Evolutionary conservation across 1,284 basidiomycete species (phyloP).

Genomic region (Microbotryum silenes-acaulis): DNA sequence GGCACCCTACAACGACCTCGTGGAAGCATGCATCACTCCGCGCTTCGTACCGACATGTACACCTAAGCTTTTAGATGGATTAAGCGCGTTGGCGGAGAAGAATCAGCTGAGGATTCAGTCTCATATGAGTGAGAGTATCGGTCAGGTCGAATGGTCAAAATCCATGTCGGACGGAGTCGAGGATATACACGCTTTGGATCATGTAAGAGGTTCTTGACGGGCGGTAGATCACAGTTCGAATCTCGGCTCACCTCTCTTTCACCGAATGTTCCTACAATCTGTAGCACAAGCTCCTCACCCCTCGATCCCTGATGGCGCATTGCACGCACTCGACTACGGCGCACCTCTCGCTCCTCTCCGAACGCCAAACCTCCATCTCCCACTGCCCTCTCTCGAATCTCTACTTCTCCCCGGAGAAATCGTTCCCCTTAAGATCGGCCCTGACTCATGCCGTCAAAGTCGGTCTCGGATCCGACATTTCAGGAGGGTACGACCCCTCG

Average conservation of each 20-base stretch:
- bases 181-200: slow-evolving; percentile 65
- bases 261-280: neutral
- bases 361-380: slow-evolving; percentile 56
- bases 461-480: slow-evolving; percentile 73
- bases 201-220: slow-evolving; percentile 43
- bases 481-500: slow-evolving; percentile 69
- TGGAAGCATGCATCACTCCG: slow-evolving; percentile 72
- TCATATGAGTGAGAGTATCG: slow-evolving; percentile 66
- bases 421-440: slow-evolving; percentile 66
- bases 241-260: neutral
- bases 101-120: slow-evolving; percentile 56
- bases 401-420: slow-evolving; percentile 63
- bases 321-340: slow-evolving; percentile 62
- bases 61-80: slow-evolving; percentile 53
- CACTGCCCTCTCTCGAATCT: slow-evolving; percentile 78
- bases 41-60: slow-evolving; percentile 75
- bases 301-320: slow-evolving; percentile 67
- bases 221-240: neutral
- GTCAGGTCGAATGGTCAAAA: slow-evolving; percentile 62
- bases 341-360: slow-evolving; percentile 51
- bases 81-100: slow-evolving; percentile 50
- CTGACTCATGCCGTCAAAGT: slow-evolving; percentile 56
- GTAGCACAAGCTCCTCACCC: slow-evolving; percentile 55
- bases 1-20: slow-evolving; percentile 46
- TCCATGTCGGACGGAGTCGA: slow-evolving; percentile 45